A percentile compares a stretch with the other conserved stretches of the same genome.
Evolutionary conservation across 108 stramenopile genomes (phyloP).

Genomic region (Cylindrotheca fusiformis): DNA sequence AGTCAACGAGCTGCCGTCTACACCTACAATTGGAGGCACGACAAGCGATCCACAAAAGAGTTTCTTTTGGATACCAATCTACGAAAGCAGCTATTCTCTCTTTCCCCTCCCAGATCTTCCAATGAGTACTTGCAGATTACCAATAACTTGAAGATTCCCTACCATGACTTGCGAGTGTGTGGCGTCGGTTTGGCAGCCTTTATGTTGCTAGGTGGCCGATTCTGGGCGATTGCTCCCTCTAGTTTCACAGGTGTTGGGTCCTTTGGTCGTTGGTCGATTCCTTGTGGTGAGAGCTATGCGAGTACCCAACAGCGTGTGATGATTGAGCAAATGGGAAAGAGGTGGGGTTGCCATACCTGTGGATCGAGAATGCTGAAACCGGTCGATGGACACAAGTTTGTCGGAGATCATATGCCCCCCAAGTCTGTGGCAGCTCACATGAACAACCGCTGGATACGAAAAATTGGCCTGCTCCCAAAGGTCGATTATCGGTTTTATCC

Average conservation of each 20-base stretch:
- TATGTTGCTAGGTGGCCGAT: conserved; percentile 71
- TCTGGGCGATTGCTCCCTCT: conserved; percentile 77
- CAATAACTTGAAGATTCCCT: conserved; percentile 6
- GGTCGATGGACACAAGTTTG: conserved; percentile 36
- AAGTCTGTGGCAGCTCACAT: conserved; percentile 65
- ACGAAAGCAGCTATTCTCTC: background rate
- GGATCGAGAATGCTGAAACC: conserved; percentile 49
- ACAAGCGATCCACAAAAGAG: background rate
- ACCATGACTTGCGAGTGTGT: conserved; percentile 45
- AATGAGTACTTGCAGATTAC: background rate
- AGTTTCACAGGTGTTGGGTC: conserved; percentile 74
- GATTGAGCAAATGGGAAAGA: conserved; percentile 59
- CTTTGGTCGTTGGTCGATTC: conserved; percentile 63
- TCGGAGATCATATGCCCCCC: conserved; percentile 91
- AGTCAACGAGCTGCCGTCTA: conserved; percentile 50
- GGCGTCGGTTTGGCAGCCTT: conserved; percentile 67
- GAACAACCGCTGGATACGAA: conserved; percentile 56
- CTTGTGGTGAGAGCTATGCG: conserved; percentile 67
- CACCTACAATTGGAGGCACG: conserved; percentile 12
- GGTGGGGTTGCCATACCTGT: conserved; percentile 85
- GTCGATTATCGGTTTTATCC: conserved; percentile 82
- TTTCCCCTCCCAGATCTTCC: background rate
- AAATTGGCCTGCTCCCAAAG: conserved; percentile 17
- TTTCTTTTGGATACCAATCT: background rate
- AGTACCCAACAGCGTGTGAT: conserved; percentile 47